Evolutionary conservation across 805 yeast genomes (phyloP).

Genomic region (Yarrowia deformans): DNA sequence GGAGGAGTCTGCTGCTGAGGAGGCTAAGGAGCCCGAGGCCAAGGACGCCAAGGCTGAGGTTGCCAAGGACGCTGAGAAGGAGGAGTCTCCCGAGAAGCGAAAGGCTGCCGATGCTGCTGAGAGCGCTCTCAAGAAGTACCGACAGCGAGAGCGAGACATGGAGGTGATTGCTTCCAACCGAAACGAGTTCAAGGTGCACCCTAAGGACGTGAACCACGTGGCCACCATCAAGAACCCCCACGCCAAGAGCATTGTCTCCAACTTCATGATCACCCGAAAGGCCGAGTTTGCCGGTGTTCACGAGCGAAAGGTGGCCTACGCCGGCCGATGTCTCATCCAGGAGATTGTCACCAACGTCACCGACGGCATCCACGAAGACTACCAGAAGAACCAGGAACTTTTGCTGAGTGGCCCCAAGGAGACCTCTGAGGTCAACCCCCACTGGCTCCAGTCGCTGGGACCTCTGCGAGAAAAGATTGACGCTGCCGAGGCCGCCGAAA

Average conservation of each 20-base stretch:
- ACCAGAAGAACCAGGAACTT: constrained; percentile 4
- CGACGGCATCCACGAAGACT: neutral
- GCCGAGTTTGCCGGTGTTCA: constrained; percentile 9
- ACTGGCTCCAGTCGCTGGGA: constrained; percentile 59
- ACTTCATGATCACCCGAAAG: constrained; percentile 1
- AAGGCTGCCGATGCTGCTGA: constrained; percentile 50
- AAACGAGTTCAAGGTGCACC: constrained; percentile 45
- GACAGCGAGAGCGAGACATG: constrained; percentile 53
- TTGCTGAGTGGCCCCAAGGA: too few species aligned
- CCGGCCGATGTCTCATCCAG: constrained; percentile 12
- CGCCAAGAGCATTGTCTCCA: neutral
- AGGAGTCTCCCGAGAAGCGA: neutral
- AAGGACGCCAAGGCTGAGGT: neutral
- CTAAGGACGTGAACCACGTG: constrained; percentile 41
- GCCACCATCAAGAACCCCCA: constrained; percentile 6
- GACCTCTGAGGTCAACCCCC: constrained; percentile 15
- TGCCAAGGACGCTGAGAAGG: neutral
- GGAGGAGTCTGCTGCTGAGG: neutral
- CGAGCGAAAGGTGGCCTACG: constrained; percentile 32
- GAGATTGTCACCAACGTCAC: neutral
- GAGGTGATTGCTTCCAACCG: constrained; percentile 50
- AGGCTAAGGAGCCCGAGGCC: neutral
- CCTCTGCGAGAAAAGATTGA: constrained; percentile 55
- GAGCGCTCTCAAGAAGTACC: constrained; percentile 53
- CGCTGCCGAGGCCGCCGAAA: constrained; percentile 58